phyloP scores from a whole-genome alignment of 2,329 filamentous ascomycete species.

The Pyricularia sp. region DNA sequence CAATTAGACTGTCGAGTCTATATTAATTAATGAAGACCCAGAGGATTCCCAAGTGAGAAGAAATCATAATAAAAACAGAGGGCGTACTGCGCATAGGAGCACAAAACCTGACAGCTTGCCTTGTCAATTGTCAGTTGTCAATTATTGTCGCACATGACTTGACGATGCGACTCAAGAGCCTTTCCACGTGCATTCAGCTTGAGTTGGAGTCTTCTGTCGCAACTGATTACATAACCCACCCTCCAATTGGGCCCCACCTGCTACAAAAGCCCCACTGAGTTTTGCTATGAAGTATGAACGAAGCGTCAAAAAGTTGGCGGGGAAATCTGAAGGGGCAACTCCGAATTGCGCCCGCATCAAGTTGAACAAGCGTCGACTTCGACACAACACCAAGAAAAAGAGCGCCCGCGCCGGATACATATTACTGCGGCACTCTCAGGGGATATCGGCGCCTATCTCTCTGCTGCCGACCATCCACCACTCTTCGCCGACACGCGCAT shows the following conservation, averaged over 20 bases:
- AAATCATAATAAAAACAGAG: too few relatives aligned
- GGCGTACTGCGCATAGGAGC: too few relatives aligned
- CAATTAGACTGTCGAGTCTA: too few relatives aligned
- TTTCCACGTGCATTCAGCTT: not conserved
- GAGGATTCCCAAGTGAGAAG: too few relatives aligned
- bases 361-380: not conserved
- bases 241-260: not conserved
- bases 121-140: too few relatives aligned
- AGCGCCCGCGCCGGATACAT: not conserved
- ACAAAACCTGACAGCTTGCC: too few relatives aligned
- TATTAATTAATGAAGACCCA: too few relatives aligned
- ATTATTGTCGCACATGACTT: not conserved
- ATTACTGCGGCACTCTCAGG: not conserved
- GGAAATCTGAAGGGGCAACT: slow-evolving; percentile 6
- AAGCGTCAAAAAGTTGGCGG: slow-evolving; percentile 1
- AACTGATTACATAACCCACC: not conserved
- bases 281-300: not conserved
- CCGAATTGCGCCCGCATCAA: slow-evolving; percentile 1
- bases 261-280: not conserved
- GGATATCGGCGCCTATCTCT: not conserved
- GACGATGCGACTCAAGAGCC: not conserved
- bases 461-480: not conserved
- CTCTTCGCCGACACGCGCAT: not conserved
- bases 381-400: too few relatives aligned
- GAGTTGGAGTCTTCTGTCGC: too few relatives aligned